phyloP scores from a whole-genome alignment of 2,329 filamentous ascomycete genomes.

The Fusarium albosuccineum region DNA sequence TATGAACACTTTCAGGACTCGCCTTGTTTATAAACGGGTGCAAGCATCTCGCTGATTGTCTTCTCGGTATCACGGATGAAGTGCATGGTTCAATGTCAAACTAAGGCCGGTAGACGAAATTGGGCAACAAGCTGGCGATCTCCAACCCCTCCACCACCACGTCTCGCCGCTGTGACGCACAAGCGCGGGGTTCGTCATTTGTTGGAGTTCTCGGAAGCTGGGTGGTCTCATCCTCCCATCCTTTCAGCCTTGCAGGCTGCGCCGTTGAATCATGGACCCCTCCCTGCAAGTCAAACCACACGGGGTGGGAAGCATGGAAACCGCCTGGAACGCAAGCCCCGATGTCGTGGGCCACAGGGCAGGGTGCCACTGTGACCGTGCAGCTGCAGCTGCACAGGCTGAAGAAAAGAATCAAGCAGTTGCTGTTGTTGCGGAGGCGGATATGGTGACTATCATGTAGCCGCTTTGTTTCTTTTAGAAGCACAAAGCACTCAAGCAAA shows the following conservation, averaged over 20 bases:
- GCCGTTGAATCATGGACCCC: slow-evolving; percentile 1
- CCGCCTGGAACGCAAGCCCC: slow-evolving; percentile 28
- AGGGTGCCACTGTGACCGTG: slow-evolving; percentile 21
- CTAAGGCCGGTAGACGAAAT: slow-evolving; percentile 25
- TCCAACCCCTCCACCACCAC: slow-evolving; percentile 4
- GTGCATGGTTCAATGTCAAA: slow-evolving; percentile 7
- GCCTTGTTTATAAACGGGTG: no score
- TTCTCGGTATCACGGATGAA: not conserved
- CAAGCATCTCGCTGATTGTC: not conserved
- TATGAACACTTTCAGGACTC: no score
- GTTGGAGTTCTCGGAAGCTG: slow-evolving; percentile 6
- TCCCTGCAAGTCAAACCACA: slow-evolving; percentile 30
- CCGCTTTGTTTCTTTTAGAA: no score
- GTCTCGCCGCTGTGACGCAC: slow-evolving; percentile 2
- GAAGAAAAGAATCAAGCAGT: slow-evolving; percentile 22
- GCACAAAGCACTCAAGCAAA: no score
- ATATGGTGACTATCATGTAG: not conserved
- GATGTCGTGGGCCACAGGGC: slow-evolving; percentile 10
- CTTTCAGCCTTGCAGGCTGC: slow-evolving; percentile 38
- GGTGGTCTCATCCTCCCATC: slow-evolving; percentile 15
- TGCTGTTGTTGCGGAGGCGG: not conserved
- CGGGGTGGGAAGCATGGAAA: slow-evolving; percentile 4
- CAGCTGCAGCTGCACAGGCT: slow-evolving; percentile 23
- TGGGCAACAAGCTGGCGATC: slow-evolving; percentile 4
- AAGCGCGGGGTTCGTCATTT: slow-evolving; percentile 19